These are phyloP conservation scores for Penicillium sumatraense DNA, from an alignment of 2,329 filamentous ascomycete genomes.

Conservation along the genomic window DNA sequence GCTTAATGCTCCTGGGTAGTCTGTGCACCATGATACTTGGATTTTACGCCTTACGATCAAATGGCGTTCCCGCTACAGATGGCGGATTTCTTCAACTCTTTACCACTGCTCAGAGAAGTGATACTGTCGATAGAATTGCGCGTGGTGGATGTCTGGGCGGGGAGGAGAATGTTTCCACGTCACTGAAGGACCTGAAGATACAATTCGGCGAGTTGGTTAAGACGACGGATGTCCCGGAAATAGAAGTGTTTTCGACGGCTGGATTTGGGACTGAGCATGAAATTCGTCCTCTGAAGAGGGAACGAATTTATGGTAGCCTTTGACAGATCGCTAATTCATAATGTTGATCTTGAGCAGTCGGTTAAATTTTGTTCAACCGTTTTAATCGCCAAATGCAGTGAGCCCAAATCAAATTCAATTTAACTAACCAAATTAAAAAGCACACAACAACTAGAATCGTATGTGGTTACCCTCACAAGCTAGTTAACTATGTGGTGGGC, in stretches of 20 bases:
- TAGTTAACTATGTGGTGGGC: too few species aligned
- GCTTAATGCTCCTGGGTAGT: not conserved
- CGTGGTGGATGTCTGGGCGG: not conserved
- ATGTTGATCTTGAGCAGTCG: too few species aligned
- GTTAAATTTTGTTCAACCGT: too few species aligned
- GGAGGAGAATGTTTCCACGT: not conserved
- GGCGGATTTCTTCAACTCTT: constrained; percentile 2
- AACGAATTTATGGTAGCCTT: constrained; percentile 1
- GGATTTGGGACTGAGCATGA: constrained; percentile 5
- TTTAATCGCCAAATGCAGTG: too few species aligned
- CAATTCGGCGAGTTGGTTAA: not conserved
- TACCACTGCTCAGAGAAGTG: not conserved
- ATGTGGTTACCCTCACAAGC: too few species aligned
- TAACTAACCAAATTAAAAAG: too few species aligned
- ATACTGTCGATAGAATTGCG: constrained; percentile 1
- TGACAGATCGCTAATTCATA: too few species aligned
- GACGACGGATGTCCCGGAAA: not conserved
- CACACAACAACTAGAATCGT: too few species aligned
- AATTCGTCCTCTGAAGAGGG: constrained; percentile 1
- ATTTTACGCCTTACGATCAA: not conserved
- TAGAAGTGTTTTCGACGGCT: not conserved
- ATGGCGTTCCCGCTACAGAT: not conserved
- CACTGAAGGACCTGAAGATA: constrained; percentile 1
- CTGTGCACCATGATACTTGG: not conserved
- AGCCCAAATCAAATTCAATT: too few species aligned